Evolutionary conservation across 83 land plant genomes (phyloP).

Genomic region (Picea abies): DNA sequence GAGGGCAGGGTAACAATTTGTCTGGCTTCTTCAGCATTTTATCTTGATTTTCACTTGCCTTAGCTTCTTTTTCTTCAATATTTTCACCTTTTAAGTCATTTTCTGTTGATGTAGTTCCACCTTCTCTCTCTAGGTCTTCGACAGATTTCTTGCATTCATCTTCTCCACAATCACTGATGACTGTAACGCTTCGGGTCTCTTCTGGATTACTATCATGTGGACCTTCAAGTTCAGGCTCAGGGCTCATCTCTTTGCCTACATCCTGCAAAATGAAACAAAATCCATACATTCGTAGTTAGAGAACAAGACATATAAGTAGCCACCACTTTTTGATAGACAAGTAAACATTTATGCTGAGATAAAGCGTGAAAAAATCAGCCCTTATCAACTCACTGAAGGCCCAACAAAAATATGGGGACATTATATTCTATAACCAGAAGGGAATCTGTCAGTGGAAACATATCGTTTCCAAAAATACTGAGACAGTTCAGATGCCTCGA

Average conservation of each 20-base stretch:
- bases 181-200: conserved; percentile 17
- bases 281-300: neutral
- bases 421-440: no score
- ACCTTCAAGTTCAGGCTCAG: conserved; percentile 16
- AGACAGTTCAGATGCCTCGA: no score
- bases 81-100: neutral
- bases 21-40: conserved; percentile 42
- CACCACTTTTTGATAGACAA: neutral
- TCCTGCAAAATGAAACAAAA: conserved; percentile 17
- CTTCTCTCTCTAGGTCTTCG: neutral
- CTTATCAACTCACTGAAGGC: neutral
- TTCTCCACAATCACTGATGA: neutral
- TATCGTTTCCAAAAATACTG: no score
- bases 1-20: conserved; percentile 12
- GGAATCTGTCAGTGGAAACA: no score
- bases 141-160: conserved; percentile 10
- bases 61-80: conserved; percentile 4
- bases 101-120: neutral
- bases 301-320: neutral
- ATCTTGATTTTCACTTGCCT: conserved; percentile 28
- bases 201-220: neutral
- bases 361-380: neutral
- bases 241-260: neutral
- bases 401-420: neutral
- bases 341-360: neutral